Evolutionary conservation across 1,284 basidiomycete species (phyloP).

Genomic region (Leccinum laetum): DNA sequence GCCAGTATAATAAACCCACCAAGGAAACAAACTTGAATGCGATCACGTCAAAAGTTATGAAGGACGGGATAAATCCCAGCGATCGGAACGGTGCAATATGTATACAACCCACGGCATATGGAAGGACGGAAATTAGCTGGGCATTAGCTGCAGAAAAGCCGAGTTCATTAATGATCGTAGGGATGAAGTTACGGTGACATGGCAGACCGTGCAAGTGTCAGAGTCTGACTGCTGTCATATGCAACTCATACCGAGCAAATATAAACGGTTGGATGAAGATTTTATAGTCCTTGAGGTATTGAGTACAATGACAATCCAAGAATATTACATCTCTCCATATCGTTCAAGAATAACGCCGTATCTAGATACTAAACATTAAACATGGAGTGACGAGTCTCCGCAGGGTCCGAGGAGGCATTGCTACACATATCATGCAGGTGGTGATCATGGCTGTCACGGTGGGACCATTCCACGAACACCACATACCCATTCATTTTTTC

Average conservation of each 20-base stretch:
- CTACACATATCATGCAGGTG: not conserved
- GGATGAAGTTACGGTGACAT: not conserved
- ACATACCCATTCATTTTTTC: conserved; percentile 35
- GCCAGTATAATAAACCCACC: not conserved
- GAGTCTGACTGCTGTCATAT: not conserved
- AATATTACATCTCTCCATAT: not conserved
- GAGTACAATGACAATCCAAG: not conserved
- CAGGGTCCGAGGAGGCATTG: not conserved
- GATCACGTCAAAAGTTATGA: not conserved
- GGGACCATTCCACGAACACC: not conserved
- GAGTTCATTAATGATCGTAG: not conserved
- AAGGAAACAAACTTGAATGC: not conserved
- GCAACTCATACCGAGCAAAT: not conserved
- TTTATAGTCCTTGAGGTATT: not conserved
- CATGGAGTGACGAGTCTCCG: not conserved
- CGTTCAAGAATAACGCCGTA: not conserved
- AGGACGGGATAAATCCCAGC: not conserved
- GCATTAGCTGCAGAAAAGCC: not conserved
- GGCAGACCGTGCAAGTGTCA: not conserved
- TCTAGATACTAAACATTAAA: not conserved
- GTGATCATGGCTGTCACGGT: not conserved
- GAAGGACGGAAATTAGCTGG: not conserved
- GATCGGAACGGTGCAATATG: not conserved
- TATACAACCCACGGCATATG: not conserved
- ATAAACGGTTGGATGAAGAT: not conserved